Evolutionary conservation across 1,284 basidiomycete genomes (phyloP).

Genomic region (Hortiboletus rubellus): DNA sequence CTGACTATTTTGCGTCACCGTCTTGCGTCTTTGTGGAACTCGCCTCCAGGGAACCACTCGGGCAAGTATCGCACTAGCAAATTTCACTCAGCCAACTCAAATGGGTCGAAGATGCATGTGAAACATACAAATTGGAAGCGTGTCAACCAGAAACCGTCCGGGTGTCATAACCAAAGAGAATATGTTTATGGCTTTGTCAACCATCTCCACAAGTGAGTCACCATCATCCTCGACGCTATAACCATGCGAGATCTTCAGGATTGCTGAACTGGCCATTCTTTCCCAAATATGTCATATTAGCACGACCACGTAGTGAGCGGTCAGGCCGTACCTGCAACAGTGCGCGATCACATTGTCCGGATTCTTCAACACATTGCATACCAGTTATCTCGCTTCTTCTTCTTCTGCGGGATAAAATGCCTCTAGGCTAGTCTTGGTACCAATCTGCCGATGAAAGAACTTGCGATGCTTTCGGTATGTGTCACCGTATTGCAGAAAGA

Average conservation of each 20-base stretch:
- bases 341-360: no score
- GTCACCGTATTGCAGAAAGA: slow-evolving; percentile 27
- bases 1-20: slow-evolving; percentile 37
- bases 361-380: no score
- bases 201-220: no score
- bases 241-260: no score
- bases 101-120: neutral
- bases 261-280: no score
- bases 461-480: neutral
- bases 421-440: slow-evolving; percentile 15
- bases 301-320: no score
- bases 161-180: slow-evolving; percentile 5
- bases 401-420: no score
- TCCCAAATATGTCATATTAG: no score
- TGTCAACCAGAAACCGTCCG: slow-evolving; percentile 31
- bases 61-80: slow-evolving; percentile 40
- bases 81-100: neutral
- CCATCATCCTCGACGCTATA: no score
- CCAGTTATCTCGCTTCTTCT: no score
- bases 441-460: slow-evolving; percentile 23
- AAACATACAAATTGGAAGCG: slow-evolving; percentile 28
- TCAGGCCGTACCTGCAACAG: no score
- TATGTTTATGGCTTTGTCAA: no score
- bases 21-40: slow-evolving; percentile 42
- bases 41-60: slow-evolving; percentile 48